phyloP scores from a whole-genome alignment of 352 stramenopile species.

The Phytophthora pistaciae region DNA sequence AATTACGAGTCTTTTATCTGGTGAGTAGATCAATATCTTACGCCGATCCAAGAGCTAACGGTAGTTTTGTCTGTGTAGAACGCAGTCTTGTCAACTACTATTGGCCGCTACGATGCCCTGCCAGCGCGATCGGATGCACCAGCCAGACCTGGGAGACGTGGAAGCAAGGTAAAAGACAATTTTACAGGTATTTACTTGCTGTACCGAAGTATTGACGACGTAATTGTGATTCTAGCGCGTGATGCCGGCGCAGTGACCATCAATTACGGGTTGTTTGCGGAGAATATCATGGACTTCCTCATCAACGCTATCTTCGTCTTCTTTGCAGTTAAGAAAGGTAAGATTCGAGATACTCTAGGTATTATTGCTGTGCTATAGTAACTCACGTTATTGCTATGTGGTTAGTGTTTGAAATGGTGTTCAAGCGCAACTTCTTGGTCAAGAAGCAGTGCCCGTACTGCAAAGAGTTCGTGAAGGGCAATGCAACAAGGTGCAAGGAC shows the following conservation, averaged over 20 bases:
- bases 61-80: slow-evolving; percentile 29
- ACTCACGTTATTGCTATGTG: too few species aligned
- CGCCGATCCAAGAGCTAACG: too few species aligned
- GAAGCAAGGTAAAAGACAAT: slow-evolving; percentile 44
- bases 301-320: slow-evolving; percentile 75
- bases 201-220: background rate
- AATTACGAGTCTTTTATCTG: slow-evolving; percentile 67
- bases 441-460: slow-evolving; percentile 68
- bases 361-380: background rate
- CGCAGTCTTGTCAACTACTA: slow-evolving; percentile 66
- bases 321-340: slow-evolving; percentile 71
- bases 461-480: slow-evolving; percentile 68
- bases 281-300: slow-evolving; percentile 72
- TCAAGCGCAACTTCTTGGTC: slow-evolving; percentile 59
- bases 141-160: slow-evolving; percentile 60
- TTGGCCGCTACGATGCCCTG: slow-evolving; percentile 47
- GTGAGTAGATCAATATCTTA: too few species aligned
- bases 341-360: background rate
- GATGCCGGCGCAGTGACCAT: slow-evolving; percentile 58
- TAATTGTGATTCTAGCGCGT: slow-evolving; percentile 31
- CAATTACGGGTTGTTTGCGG: slow-evolving; percentile 66
- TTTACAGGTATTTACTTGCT: background rate
- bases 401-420: slow-evolving; percentile 62
- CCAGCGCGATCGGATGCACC: slow-evolving; percentile 31
- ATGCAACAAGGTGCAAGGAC: slow-evolving; percentile 34